phyloP scores from a whole-genome alignment of 1,284 basidiomycete genomes.

The Naganishia albida region DNA sequence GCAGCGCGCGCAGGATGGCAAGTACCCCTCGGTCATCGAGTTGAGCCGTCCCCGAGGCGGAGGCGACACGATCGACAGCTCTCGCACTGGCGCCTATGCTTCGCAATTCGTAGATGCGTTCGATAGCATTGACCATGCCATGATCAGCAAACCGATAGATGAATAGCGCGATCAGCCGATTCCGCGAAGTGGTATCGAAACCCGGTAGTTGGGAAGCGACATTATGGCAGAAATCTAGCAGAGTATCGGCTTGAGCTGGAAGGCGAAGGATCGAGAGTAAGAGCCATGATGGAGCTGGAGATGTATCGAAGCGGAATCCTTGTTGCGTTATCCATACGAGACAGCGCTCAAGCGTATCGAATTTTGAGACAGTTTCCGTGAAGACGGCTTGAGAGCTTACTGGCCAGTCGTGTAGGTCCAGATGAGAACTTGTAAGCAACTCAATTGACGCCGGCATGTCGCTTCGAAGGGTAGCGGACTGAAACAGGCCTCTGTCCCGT shows the following conservation, averaged over 20 bases:
- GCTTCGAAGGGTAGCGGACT: too few species aligned
- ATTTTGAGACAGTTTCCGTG: not conserved
- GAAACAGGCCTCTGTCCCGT: too few species aligned
- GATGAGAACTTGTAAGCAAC: not conserved
- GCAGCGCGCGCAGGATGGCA: conserved; percentile 18
- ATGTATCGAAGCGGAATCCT: conserved; percentile 15
- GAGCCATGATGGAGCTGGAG: conserved; percentile 16
- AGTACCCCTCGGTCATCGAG: conserved; percentile 22
- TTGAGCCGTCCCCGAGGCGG: not conserved
- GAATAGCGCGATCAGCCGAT: conserved; percentile 16
- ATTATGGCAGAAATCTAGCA: conserved; percentile 14
- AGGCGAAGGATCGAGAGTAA: conserved; percentile 15
- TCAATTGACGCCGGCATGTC: too few species aligned
- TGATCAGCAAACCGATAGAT: conserved; percentile 19
- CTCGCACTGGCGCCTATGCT: not conserved
- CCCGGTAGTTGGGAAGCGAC: not conserved
- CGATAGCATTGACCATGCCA: conserved; percentile 21
- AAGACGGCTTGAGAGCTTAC: not conserved
- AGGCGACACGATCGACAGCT: not conserved
- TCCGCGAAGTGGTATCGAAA: conserved; percentile 5
- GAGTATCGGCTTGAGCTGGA: conserved; percentile 9
- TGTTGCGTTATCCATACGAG: conserved; percentile 27
- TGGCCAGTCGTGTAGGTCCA: conserved; percentile 3
- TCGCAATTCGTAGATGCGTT: conserved; percentile 9
- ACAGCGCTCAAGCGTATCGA: conserved; percentile 24